These are phyloP conservation scores for Phoenix dactylifera DNA, from an alignment of 176 grass and related monocot species.

Conservation along the genomic window DNA sequence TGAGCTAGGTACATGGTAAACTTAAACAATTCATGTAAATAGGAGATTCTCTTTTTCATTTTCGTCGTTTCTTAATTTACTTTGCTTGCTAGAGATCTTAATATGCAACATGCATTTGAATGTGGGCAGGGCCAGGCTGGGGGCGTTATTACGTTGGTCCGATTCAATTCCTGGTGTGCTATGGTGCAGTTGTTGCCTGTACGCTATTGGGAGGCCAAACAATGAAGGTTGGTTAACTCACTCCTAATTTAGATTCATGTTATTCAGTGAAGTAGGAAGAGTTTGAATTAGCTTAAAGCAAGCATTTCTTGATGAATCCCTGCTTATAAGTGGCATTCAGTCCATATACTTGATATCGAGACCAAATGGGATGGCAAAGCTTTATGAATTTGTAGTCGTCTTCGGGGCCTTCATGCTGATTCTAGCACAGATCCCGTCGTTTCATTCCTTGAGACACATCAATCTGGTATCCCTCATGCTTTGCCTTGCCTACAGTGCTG, in stretches of 20 bases:
- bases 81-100: too few relatives aligned
- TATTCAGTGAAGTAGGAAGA: too few relatives aligned
- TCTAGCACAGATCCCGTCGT: constrained; percentile 71
- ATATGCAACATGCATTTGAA: too few relatives aligned
- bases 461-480: constrained; percentile 67
- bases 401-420: constrained; percentile 63
- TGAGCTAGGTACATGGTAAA: too few relatives aligned
- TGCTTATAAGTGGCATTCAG: constrained; percentile 20
- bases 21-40: too few relatives aligned
- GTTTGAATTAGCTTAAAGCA: too few relatives aligned
- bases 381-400: constrained; percentile 71
- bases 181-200: background rate
- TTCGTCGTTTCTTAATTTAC: too few relatives aligned
- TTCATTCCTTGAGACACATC: constrained; percentile 84
- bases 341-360: constrained; percentile 57
- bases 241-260: background rate
- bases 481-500: constrained; percentile 66
- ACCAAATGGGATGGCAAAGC: constrained; percentile 58
- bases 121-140: too few relatives aligned
- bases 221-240: background rate
- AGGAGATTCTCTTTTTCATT: too few relatives aligned
- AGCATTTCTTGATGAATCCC: too few relatives aligned
- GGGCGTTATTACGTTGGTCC: background rate
- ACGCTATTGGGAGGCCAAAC: constrained; percentile 4
- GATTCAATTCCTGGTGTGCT: constrained; percentile 2